Evolutionary conservation across 495 filamentous ascomycete species (phyloP).

Genomic region (Aspergillus biplanus): DNA sequence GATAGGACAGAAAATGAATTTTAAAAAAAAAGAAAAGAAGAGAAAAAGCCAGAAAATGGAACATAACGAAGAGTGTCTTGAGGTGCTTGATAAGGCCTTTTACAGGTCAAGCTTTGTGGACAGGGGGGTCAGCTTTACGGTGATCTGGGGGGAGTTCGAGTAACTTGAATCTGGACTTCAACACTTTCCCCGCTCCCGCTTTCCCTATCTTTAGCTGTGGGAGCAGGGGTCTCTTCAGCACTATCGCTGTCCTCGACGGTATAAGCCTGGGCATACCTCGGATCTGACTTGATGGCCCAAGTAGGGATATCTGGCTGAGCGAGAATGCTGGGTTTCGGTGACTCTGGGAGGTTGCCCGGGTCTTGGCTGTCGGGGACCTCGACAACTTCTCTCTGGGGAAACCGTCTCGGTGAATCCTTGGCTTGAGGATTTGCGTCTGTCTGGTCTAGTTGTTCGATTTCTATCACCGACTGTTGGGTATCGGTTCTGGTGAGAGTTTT

Average conservation of each 20-base stretch:
- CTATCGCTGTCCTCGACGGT: constrained; percentile 14
- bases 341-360: background rate
- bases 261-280: background rate
- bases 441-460: background rate
- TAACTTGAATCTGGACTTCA: constrained; percentile 8
- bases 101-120: too few relatives aligned
- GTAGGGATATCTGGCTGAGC: background rate
- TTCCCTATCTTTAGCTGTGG: background rate
- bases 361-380: constrained; percentile 45
- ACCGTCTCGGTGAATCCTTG: background rate
- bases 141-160: constrained; percentile 7
- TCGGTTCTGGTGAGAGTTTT: background rate
- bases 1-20: background rate
- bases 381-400: constrained; percentile 22
- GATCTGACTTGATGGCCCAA: background rate
- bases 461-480: constrained; percentile 4
- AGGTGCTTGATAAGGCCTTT: too few relatives aligned
- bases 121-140: background rate
- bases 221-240: background rate
- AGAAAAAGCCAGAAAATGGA: background rate
- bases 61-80: background rate
- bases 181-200: background rate
- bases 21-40: background rate
- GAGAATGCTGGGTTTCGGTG: background rate
- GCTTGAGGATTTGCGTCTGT: background rate